These are phyloP conservation scores for Xylariaceae sp. DNA, from an alignment of 2,329 filamentous ascomycete species.

Conservation along the genomic window DNA sequence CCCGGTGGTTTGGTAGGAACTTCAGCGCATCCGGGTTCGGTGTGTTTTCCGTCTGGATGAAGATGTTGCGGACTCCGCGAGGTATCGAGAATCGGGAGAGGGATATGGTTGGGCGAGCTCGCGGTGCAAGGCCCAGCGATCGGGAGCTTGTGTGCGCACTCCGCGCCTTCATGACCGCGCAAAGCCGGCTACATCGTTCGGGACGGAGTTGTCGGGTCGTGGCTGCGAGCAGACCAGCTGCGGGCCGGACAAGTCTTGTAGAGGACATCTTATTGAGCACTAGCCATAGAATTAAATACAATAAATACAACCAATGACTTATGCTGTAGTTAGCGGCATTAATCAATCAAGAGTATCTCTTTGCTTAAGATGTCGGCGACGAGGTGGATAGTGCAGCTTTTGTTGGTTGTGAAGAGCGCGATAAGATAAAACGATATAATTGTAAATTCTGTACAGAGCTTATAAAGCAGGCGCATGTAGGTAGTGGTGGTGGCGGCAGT, in stretches of 20 bases:
- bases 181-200: constrained; percentile 28
- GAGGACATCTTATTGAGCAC: constrained; percentile 31
- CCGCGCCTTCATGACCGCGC: constrained; percentile 33
- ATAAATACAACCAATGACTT: no score
- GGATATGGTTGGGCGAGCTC: constrained; percentile 20
- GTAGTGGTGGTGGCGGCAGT: constrained; percentile 21
- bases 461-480: constrained; percentile 27
- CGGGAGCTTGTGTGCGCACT: constrained; percentile 39
- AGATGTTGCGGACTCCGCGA: constrained; percentile 73
- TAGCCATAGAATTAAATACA: background rate
- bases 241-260: constrained; percentile 36
- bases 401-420: constrained; percentile 2
- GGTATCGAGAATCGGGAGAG: constrained; percentile 32
- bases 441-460: no score
- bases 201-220: constrained; percentile 30
- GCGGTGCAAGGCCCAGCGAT: constrained; percentile 34
- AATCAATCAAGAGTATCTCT: background rate
- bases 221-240: constrained; percentile 35
- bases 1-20: constrained; percentile 87
- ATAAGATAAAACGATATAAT: constrained; percentile 28
- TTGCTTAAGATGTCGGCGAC: background rate
- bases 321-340: background rate
- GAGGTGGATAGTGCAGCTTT: constrained; percentile 10
- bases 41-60: constrained; percentile 95
- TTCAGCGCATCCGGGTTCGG: constrained; percentile 96